Evolutionary conservation across 352 stramenopile species (phyloP).

Genomic region (Phytophthora chlamydospora): DNA sequence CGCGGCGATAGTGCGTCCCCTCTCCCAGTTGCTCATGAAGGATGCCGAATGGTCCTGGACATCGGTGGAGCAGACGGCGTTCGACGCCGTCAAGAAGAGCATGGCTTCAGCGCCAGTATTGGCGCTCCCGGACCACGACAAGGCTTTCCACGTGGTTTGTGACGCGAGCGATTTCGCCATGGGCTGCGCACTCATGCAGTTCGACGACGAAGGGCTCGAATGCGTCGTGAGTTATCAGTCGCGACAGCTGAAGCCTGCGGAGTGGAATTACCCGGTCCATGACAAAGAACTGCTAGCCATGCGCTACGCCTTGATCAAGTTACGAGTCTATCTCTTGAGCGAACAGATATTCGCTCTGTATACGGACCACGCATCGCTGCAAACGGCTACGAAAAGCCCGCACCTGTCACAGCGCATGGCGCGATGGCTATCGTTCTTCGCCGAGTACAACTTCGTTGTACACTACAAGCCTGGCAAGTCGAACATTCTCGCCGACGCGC

Average conservation of each 20-base stretch:
- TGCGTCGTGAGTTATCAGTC: conserved; percentile 2
- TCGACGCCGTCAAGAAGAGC: too few relatives aligned
- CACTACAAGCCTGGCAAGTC: too few relatives aligned
- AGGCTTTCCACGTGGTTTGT: too few relatives aligned
- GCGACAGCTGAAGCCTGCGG: conserved; percentile 8
- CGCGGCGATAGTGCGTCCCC: too few relatives aligned
- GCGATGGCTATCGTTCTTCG: conserved; percentile 32
- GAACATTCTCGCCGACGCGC: conserved; percentile 3
- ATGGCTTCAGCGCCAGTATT: too few relatives aligned
- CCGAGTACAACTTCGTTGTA: conserved; percentile 34
- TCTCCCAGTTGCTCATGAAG: too few relatives aligned
- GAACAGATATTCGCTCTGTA: too few relatives aligned
- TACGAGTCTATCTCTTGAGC: background rate
- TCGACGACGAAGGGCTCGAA: conserved; percentile 4
- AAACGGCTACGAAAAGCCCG: background rate
- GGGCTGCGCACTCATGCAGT: background rate
- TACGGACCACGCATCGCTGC: background rate
- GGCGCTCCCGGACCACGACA: too few relatives aligned
- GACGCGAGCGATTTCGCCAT: conserved; percentile 3
- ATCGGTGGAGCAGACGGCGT: too few relatives aligned
- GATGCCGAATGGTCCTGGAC: too few relatives aligned
- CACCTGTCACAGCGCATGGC: conserved; percentile 25
- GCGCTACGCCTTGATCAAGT: background rate
- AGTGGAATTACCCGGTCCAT: background rate
- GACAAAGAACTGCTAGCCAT: too few relatives aligned